Conservation (phyloP, 2,329 filamentous ascomycete genomes). For the Endothia cerciana region DNA sequence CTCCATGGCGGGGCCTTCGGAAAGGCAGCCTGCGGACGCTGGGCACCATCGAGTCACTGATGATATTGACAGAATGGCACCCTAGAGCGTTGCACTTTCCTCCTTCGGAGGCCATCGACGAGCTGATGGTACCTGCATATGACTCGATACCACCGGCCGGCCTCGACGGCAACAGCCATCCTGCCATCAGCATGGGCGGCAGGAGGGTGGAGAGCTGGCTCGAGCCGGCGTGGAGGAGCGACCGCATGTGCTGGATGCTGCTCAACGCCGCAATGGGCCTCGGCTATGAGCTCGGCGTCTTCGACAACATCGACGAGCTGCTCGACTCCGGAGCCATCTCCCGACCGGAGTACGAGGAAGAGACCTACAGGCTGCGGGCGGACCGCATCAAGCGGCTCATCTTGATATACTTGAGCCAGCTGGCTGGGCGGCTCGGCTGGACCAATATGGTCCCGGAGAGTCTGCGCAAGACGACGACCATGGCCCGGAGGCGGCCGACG, state of each 20-base stretch:
- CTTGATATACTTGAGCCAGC: constrained; percentile 88
- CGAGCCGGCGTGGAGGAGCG: constrained; percentile 91
- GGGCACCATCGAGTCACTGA: constrained; percentile 90
- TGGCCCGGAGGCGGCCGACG: constrained; percentile 47
- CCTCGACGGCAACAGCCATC: constrained; percentile 44
- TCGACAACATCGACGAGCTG: constrained; percentile 82
- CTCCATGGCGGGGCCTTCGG: constrained; percentile 69
- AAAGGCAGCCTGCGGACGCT: constrained; percentile 85
- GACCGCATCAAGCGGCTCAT: constrained; percentile 83
- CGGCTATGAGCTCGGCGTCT: constrained; percentile 92
- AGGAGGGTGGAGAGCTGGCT: constrained; percentile 93
- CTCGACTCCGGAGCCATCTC: constrained; percentile 62
- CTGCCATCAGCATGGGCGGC: constrained; percentile 69
- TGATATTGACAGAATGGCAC: constrained; percentile 97
- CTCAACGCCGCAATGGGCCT: constrained; percentile 88
- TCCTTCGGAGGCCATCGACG: constrained; percentile 73
- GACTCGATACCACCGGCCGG: constrained; percentile 42
- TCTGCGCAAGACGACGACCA: constrained; percentile 57
- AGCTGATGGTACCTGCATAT: constrained; percentile 66
- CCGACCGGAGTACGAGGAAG: constrained; percentile 72
- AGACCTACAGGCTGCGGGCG: constrained; percentile 75
- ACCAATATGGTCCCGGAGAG: constrained; percentile 88
- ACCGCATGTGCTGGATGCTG: constrained; percentile 98
- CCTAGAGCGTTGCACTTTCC: constrained; percentile 94
- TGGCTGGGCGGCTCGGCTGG: constrained; percentile 89